Base-by-base conservation (phyloP, 2,329 filamentous ascomycete species). In the Penicillium sp. region DNA sequence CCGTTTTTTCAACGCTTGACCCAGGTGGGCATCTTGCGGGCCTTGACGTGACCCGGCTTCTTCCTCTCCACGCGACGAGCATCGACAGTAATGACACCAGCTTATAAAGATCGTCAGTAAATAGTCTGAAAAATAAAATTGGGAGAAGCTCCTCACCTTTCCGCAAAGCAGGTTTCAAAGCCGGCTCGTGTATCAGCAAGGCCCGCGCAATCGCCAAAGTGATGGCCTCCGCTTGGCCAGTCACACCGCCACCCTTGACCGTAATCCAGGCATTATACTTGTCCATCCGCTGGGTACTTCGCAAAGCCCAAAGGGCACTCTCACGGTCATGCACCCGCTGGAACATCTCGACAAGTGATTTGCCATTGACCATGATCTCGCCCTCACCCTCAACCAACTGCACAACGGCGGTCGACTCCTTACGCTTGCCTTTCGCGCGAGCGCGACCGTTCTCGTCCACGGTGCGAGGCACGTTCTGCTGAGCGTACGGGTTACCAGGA, bases 11-110 rank as follows among this genome's bases (percentile, higher is more conserved):
- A 86, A 72, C 84, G 80, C 85, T 96, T 97, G 81, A 97, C 92
- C 94, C 95, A 99, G 66, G 94, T 84, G 55, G 93, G 93, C 85
- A 88, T 95, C 85, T 99, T 99, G 76, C 94, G 89, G 53, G 94
- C 93, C 83, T 99, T 99, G 77, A 95, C 76, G 69, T 90, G 90
- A 64, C 94, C 95, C 52, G 90, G 85, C 84, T 99, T 97, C 86
- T 99, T 99, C 73, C 94, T 93, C 78, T 99, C 94, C 63, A 99
- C 95, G 68, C 81, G 86, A 77, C 93, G 90, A 52, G 87, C 84
- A 78, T 99, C 93, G 69, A 93, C 88, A 47, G 92, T 95, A 59
- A 99, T 84, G 73, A 88, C 91, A 58, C 95, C 95, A 70, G 93
- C 94, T 99, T 73, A 51, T 57, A 58, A 52, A 26, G 24, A 4